Percentiles rank a stretch among this genome's conserved stretches.
Conservation (phyloP, 2,329 filamentous ascomycete species). For the Pseudopyricularia cyperi region DNA sequence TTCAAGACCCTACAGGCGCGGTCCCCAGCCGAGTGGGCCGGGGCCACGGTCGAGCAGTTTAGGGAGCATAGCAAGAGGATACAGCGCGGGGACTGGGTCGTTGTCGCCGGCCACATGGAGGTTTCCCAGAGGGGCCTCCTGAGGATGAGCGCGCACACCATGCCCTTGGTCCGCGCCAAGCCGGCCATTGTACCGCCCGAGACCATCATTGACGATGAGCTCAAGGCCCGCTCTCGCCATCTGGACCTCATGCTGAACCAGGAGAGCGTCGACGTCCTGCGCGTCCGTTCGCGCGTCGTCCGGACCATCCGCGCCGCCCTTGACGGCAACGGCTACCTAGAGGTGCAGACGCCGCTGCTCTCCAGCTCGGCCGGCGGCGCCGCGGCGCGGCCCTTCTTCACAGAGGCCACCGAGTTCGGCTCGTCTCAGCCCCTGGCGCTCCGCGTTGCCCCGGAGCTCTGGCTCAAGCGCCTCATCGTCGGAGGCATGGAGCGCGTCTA, state of each 20-base stretch:
- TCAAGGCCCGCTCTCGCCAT: conserved; percentile 58
- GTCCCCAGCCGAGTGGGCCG: conserved; percentile 5
- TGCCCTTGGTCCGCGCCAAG: conserved; percentile 45
- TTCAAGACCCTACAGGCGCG: conserved; percentile 26
- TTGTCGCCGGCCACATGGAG: conserved; percentile 57
- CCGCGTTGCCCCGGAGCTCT: conserved; percentile 86
- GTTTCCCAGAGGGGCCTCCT: conserved; percentile 63
- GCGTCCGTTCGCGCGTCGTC: conserved; percentile 62
- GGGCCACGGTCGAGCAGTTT: conserved; percentile 23
- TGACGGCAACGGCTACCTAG: conserved; percentile 58
- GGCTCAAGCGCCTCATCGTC: conserved; percentile 83
- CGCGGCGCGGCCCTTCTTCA: conserved; percentile 74
- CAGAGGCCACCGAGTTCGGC: conserved; percentile 61
- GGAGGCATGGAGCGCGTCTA: conserved; percentile 83
- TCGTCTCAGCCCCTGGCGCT: conserved; percentile 41
- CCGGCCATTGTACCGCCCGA: conserved; percentile 25
- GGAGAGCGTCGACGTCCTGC: conserved; percentile 53
- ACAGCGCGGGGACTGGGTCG: conserved; percentile 71
- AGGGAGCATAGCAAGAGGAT: conserved; percentile 52
- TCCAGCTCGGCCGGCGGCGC: conserved; percentile 77
- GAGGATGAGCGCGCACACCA: conserved; percentile 52
- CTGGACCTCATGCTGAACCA: conserved; percentile 74
- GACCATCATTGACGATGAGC: conserved; percentile 56
- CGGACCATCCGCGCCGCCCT: conserved; percentile 64
- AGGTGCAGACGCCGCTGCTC: conserved; percentile 85